Conservation (phyloP, 2,329 filamentous ascomycete genomes). For the Arthrinium phaeospermum region DNA sequence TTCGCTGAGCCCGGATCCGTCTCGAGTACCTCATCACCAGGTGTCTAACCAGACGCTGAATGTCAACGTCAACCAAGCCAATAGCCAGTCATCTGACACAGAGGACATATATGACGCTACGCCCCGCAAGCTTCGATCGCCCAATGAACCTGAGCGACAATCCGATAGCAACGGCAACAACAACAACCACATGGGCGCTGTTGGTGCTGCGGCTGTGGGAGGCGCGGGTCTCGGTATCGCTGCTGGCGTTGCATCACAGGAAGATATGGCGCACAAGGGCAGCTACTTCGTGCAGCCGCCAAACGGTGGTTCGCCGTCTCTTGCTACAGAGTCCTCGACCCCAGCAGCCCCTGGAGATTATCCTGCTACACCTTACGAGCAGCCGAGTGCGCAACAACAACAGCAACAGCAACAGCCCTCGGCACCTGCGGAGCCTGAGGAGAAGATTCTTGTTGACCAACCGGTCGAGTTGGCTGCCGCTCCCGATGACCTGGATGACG, state of each 20-base stretch:
- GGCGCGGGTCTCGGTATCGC: slow-evolving; percentile 18
- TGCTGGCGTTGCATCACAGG: slow-evolving; percentile 20
- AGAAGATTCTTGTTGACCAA: slow-evolving; percentile 43
- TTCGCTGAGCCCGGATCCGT: slow-evolving; percentile 18
- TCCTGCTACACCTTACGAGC: slow-evolving; percentile 2
- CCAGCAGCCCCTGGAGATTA: background rate
- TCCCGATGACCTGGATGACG: slow-evolving; percentile 42
- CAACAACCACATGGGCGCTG: slow-evolving; percentile 6
- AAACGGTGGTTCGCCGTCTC: slow-evolving; percentile 20
- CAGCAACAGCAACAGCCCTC: background rate
- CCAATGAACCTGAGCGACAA: background rate
- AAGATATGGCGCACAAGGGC: slow-evolving; percentile 18
- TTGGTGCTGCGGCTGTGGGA: slow-evolving; percentile 21
- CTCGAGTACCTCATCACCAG: slow-evolving; percentile 29
- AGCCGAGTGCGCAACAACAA: background rate
- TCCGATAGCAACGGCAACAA: background rate
- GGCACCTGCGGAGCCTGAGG: slow-evolving; percentile 37
- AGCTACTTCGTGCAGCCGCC: slow-evolving; percentile 22
- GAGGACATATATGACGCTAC: slow-evolving; percentile 41
- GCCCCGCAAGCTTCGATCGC: slow-evolving; percentile 27
- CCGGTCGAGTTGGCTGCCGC: slow-evolving; percentile 39
- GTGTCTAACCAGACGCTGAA: slow-evolving; percentile 34
- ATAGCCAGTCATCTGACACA: slow-evolving; percentile 27
- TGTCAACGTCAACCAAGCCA: slow-evolving; percentile 36
- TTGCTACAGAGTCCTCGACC: background rate